A percentile compares a stretch with the other conserved stretches of the same genome.
These are phyloP conservation scores for Hortiboletus flavorubellus DNA, from an alignment of 768 basidiomycete species.

Conservation along the genomic window DNA sequence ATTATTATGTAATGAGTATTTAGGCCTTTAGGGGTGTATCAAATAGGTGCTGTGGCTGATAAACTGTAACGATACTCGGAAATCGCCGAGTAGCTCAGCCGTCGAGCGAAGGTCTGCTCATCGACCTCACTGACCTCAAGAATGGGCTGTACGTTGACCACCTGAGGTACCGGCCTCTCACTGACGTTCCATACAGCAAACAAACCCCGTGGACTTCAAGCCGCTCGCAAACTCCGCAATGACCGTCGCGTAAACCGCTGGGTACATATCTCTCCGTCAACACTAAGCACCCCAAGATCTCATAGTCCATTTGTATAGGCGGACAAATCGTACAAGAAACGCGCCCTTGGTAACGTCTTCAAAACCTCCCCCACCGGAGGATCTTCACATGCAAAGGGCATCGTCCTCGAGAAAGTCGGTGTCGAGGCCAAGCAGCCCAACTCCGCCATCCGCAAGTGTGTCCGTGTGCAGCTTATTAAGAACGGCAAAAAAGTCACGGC, in stretches of 20 bases:
- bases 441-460: conserved; percentile 99
- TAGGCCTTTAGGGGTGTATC: not conserved
- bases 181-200: conserved; percentile 55
- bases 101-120: conserved; percentile 23
- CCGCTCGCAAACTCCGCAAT: conserved; percentile 96
- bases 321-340: conserved; percentile 99
- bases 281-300: conserved; percentile 9
- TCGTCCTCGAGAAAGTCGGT: conserved; percentile 99
- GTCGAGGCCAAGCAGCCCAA: conserved; percentile 99
- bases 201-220: conserved; percentile 99
- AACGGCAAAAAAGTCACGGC: conserved; percentile 99
- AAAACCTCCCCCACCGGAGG: conserved; percentile 99
- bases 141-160: conserved; percentile 77
- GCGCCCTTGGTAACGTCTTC: conserved; percentile 98
- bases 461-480: conserved; percentile 99
- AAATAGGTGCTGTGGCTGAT: conserved; percentile 30
- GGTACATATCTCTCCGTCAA: conserved; percentile 49
- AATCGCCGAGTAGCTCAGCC: conserved; percentile 27
- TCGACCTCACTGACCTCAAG: conserved; percentile 55
- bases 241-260: conserved; percentile 95
- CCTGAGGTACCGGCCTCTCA: conserved; percentile 4
- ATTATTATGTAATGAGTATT: not conserved
- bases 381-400: conserved; percentile 99
- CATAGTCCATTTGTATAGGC: conserved; percentile 50
- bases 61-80: conserved; percentile 42